A percentile compares a stretch with the other conserved stretches of the same genome.
phyloP scores from a whole-genome alignment of 805 yeast genomes.

The Candida peoriensis region DNA sequence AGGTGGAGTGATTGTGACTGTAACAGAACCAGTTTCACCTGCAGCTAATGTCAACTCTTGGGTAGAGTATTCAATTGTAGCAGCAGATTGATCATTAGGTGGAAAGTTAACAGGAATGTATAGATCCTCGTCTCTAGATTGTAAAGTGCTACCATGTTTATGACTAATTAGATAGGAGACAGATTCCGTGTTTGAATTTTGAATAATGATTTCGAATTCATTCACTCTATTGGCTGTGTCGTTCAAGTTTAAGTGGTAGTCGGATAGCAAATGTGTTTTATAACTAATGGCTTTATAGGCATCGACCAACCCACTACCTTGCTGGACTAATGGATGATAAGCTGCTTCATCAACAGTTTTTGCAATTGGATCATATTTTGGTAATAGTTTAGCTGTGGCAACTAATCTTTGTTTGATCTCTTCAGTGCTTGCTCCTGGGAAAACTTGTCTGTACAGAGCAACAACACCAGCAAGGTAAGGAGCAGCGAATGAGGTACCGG shows the following conservation, averaged over 20 bases:
- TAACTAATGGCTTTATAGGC: conserved; percentile 9
- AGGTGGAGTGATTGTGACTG: conserved; percentile 8
- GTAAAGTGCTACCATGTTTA: conserved; percentile 6
- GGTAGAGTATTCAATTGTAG: conserved; percentile 5
- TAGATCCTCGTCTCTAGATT: conserved; percentile 3
- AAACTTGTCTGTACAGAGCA: conserved; percentile 7
- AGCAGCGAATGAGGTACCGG: conserved; percentile 14
- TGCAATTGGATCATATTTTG: neutral
- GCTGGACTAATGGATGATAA: conserved; percentile 11
- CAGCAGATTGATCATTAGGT: conserved; percentile 3
- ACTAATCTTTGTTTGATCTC: conserved; percentile 4
- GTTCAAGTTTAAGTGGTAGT: conserved; percentile 9
- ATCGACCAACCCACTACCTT: conserved; percentile 15
- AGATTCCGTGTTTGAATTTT: conserved; percentile 5
- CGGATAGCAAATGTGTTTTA: conserved; percentile 6
- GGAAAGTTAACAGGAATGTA: conserved; percentile 6
- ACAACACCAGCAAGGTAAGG: conserved; percentile 17
- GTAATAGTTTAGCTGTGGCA: conserved; percentile 4
- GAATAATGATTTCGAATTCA: conserved; percentile 9
- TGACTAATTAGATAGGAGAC: conserved; percentile 10
- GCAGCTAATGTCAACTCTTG: conserved; percentile 6
- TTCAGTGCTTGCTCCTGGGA: conserved; percentile 4
- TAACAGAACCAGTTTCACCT: conserved; percentile 10
- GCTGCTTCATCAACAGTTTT: conserved; percentile 1
- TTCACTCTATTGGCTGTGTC: conserved; percentile 13